Conservation (phyloP, 1,284 basidiomycete genomes). For the Afroboletus lepidellus region DNA sequence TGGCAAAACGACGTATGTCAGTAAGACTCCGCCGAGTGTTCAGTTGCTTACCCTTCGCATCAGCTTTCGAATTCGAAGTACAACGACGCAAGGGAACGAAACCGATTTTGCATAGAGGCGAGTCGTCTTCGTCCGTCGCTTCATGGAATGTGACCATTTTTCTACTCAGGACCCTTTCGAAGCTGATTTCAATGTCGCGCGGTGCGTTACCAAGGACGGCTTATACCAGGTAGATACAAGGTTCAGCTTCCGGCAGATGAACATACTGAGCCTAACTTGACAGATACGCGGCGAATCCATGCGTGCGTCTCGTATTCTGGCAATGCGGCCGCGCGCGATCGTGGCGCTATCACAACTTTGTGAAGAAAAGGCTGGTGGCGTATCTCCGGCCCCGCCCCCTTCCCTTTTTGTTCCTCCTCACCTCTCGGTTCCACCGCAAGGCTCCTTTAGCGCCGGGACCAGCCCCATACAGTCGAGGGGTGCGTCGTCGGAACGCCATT, state of each 20-base stretch:
- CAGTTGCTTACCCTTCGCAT: constrained; percentile 6
- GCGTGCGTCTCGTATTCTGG: constrained; percentile 86
- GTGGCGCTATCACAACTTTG: constrained; percentile 81
- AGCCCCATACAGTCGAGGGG: constrained; percentile 54
- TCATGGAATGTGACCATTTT: constrained; percentile 13
- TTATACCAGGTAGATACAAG: constrained; percentile 72
- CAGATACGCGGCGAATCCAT: constrained; percentile 98
- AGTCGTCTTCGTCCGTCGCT: constrained; percentile 16
- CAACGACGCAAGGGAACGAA: constrained; percentile 82
- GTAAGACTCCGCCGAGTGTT: not conserved
- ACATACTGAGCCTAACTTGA: not conserved
- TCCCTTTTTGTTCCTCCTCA: constrained; percentile 54
- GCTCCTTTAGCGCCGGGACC: constrained; percentile 63
- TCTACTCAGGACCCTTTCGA: constrained; percentile 92
- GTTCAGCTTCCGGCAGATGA: not conserved
- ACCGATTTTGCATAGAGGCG: constrained; percentile 92
- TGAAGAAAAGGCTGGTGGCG: constrained; percentile 64
- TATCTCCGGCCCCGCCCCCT: constrained; percentile 42
- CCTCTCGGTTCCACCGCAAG: constrained; percentile 61
- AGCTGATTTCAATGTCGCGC: constrained; percentile 90
- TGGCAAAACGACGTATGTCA: constrained; percentile 86
- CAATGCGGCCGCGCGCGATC: constrained; percentile 75
- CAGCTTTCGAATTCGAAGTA: constrained; percentile 50
- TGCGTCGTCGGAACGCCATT: constrained; percentile 44
- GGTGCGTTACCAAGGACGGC: constrained; percentile 96